phyloP scores from a whole-genome alignment of 225 moss, liverwort and hornwort genomes.

The Climacium dendroides region DNA sequence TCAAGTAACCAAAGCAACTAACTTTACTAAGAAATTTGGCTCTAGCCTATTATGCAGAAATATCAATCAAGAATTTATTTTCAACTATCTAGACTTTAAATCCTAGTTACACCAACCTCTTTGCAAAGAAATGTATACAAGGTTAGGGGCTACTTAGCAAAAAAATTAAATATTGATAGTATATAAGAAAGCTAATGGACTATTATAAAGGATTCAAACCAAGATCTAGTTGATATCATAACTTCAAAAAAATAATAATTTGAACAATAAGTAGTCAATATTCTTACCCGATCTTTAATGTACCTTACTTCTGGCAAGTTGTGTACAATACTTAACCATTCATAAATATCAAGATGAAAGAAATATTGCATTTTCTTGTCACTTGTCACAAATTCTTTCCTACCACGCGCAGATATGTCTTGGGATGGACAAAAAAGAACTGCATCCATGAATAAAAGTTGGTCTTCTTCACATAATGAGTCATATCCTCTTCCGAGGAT shows the following conservation, averaged over 20 bases:
- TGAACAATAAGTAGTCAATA: neutral
- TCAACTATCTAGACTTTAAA: neutral
- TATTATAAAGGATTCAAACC: neutral
- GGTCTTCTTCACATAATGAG: neutral
- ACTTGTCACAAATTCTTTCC: neutral
- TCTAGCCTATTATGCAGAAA: neutral
- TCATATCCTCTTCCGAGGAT: neutral
- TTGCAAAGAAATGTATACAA: neutral
- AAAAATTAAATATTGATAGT: neutral
- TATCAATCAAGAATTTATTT: neutral
- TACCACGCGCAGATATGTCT: accelerated
- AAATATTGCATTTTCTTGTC: too few relatives aligned
- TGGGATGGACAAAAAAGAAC: neutral
- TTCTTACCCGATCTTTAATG: neutral
- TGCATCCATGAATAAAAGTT: neutral
- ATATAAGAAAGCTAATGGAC: neutral
- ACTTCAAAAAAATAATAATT: neutral
- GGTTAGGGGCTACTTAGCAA: neutral
- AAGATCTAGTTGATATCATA: neutral
- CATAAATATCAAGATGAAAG: too few relatives aligned
- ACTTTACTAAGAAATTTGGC: neutral
- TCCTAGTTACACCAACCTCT: neutral
- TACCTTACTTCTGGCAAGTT: too few relatives aligned
- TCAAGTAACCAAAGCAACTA: neutral
- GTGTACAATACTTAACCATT: too few relatives aligned